phyloP scores from a whole-genome alignment of 768 basidiomycete genomes.

The Panaeolus papilionaceus region DNA sequence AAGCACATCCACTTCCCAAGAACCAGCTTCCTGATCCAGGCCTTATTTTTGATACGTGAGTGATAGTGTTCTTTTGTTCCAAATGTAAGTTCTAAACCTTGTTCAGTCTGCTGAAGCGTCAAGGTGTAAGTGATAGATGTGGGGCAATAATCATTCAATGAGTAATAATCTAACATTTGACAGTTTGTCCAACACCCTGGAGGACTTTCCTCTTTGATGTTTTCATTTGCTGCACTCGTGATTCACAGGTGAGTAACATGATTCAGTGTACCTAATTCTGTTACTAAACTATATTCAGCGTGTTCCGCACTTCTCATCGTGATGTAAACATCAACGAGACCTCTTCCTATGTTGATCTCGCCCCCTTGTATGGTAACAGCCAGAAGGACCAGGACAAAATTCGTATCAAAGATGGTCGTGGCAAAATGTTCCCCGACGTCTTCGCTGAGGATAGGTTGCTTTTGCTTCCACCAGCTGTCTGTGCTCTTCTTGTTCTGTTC shows the following conservation, averaged over 20 bases:
- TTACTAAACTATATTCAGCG: conserved; percentile 43
- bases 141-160: not conserved
- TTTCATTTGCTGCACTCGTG: conserved; percentile 82
- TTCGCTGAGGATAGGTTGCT: conserved; percentile 84
- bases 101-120: conserved; percentile 63
- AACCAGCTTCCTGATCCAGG: conserved; percentile 82
- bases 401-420: conserved; percentile 65
- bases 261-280: not conserved
- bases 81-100: conserved; percentile 11
- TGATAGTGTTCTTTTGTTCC: conserved; percentile 14
- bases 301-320: conserved; percentile 82
- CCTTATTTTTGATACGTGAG: conserved; percentile 77
- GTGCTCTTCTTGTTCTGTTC: conserved; percentile 83
- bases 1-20: conserved; percentile 63
- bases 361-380: conserved; percentile 82
- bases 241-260: conserved; percentile 63
- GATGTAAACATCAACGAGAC: conserved; percentile 80
- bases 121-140: conserved; percentile 52
- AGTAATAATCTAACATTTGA: conserved; percentile 15
- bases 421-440: conserved; percentile 68
- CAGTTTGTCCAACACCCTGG: conserved; percentile 81
- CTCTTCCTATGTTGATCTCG: conserved; percentile 86
- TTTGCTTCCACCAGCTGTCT: conserved; percentile 79
- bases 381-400: conserved; percentile 64
- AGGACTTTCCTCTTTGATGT: conserved; percentile 82